These are phyloP conservation scores for Dorcoceras hygrometricum DNA, from an alignment of 257 asterid species.

Conservation along the genomic window DNA sequence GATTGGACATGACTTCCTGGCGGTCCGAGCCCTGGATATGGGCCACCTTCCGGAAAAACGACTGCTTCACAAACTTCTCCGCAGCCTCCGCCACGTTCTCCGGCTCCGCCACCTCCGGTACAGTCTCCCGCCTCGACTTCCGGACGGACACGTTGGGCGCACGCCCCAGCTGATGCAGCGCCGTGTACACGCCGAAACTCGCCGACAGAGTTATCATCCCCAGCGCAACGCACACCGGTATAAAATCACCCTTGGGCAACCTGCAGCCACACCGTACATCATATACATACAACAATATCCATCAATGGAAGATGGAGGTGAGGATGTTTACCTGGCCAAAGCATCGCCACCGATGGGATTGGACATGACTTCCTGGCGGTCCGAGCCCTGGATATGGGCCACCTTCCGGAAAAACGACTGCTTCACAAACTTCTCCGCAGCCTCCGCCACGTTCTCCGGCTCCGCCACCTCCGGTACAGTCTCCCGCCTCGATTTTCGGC, in stretches of 20 bases:
- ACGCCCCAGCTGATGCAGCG: constrained; percentile 42
- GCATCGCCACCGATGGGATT: constrained; percentile 36
- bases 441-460: constrained; percentile 57
- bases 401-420: constrained; percentile 58
- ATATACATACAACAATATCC: too few species aligned
- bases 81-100: constrained; percentile 50
- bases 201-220: constrained; percentile 48
- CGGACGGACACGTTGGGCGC: constrained; percentile 57
- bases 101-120: constrained; percentile 68
- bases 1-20: constrained; percentile 25
- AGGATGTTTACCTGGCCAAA: constrained; percentile 39
- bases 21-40: constrained; percentile 39
- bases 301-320: too few species aligned
- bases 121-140: constrained; percentile 58
- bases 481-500: constrained; percentile 60
- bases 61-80: constrained; percentile 46
- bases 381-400: constrained; percentile 45
- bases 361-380: constrained; percentile 20
- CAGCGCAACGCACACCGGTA: constrained; percentile 45
- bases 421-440: constrained; percentile 45
- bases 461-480: constrained; percentile 60
- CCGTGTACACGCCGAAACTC: constrained; percentile 48
- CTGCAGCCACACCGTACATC: too few species aligned
- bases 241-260: constrained; percentile 39
- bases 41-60: constrained; percentile 60